phyloP scores from a whole-genome alignment of 306 rosid species.

The Sechiopsis laciniata region DNA sequence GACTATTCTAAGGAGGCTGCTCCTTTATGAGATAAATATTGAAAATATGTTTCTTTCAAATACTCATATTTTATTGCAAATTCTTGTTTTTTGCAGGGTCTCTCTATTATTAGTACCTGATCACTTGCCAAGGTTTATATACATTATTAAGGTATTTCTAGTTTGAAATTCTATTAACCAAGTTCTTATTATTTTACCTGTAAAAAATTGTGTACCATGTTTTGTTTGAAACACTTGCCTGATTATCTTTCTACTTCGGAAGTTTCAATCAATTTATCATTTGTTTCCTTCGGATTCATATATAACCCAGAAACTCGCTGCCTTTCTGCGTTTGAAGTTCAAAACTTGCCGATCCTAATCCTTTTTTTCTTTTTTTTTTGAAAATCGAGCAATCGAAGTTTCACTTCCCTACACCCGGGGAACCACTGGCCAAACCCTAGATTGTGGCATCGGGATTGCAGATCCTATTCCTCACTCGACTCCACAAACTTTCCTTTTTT shows the following conservation, averaged over 20 bases:
- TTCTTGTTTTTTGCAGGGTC: conserved; percentile 44
- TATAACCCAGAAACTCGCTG: too few relatives aligned
- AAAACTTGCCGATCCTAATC: background rate
- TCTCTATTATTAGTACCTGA: conserved; percentile 57
- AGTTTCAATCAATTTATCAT: too few relatives aligned
- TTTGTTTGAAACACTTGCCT: too few relatives aligned
- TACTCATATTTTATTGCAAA: conserved; percentile 16
- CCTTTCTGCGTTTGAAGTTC: background rate
- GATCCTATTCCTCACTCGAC: background rate
- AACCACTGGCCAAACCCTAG: too few relatives aligned
- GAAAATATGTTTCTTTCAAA: conserved; percentile 2
- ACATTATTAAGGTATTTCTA: conserved; percentile 38
- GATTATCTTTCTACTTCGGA: too few relatives aligned
- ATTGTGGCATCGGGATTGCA: too few relatives aligned
- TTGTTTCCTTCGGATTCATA: background rate
- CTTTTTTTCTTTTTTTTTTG: too few relatives aligned
- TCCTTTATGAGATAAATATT: too few relatives aligned
- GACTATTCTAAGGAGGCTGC: too few relatives aligned
- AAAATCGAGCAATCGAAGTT: too few relatives aligned
- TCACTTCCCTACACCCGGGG: too few relatives aligned
- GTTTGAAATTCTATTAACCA: background rate
- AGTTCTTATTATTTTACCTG: too few relatives aligned
- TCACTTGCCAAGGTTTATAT: conserved; percentile 27
- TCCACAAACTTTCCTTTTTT: background rate
- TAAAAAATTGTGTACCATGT: background rate